Evolutionary conservation across 2,329 filamentous ascomycete species (phyloP), one percentile per base, ranked within the genome.

Genomic region (Diplodia intermedia): DNA sequence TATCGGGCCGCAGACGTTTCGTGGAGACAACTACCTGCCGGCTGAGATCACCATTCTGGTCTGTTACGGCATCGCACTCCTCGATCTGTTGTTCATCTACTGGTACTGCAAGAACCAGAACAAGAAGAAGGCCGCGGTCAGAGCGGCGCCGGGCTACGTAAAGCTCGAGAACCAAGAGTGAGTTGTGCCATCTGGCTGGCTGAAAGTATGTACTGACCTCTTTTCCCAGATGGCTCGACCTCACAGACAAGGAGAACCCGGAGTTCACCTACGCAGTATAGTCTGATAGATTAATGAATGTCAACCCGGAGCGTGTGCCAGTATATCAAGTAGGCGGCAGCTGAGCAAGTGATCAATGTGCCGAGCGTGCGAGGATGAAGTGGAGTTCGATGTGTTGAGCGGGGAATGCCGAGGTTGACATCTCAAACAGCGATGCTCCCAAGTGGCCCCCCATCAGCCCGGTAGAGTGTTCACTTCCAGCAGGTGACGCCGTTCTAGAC

Each of bases 131-230:
- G 86, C 82, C 0, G 73, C 73, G 8, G 73, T 86, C 18, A 77
- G 86, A 52, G 83, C 82, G 1, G 78, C 80, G 62, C 84, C 86
- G 0, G 85, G 81, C 1, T 91, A 91, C 74, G 80, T 82, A 29
- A 88, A 84, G 76, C 70, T 90, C 66, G 86, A 88, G 75, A 90
- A 90, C 70, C 88, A 90, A 76, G 89, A 90, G 81, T 90, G 75
- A 70, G 71, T 69, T 26, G 38, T 18, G 40, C 65, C 11, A 15
- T 23, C 14, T 53, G n/a, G 60, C 38, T 33, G 0, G 4, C 23
- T 15, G 5, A n/a, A 49, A 53, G 12, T 68, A 33, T 43, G 38
- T 23, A 38, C 36, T 52, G 40, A 52, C 33, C 20, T 53, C 36
- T 20, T 20, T 40, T 14, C 12, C 18, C 20, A 82, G 79, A 67